Evolutionary conservation across 179 eudicot species (phyloP).

Genomic region (Silene noctiflora): DNA sequence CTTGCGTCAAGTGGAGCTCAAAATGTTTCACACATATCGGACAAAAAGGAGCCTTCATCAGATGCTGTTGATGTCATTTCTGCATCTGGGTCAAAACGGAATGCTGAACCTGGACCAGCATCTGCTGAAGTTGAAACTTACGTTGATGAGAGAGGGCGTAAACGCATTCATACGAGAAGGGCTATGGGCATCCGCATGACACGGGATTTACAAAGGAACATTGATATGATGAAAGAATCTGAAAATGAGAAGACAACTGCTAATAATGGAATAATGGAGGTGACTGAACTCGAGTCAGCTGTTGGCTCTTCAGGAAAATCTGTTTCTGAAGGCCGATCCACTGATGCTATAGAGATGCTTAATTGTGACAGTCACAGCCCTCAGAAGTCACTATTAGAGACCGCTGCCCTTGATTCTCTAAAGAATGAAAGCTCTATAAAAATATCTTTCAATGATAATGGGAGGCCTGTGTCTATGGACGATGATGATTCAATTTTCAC

Average conservation of each 20-base stretch:
- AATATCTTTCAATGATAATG: conserved; percentile 62
- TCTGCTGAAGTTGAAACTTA: conserved; percentile 55
- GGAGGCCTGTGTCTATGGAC: conserved; percentile 31
- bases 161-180: conserved; percentile 71
- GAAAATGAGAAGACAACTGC: conserved; percentile 42
- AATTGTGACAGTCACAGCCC: conserved; percentile 21
- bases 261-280: conserved; percentile 21
- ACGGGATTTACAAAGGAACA: conserved; percentile 82
- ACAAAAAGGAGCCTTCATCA: conserved; percentile 34
- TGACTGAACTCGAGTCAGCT: conserved; percentile 19
- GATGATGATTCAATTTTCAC: conserved; percentile 73
- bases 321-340: conserved; percentile 24
- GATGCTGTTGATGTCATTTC: conserved; percentile 25
- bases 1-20: conserved; percentile 64
- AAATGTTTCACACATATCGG: conserved; percentile 33
- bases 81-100: conserved; percentile 33
- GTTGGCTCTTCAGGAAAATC: conserved; percentile 19
- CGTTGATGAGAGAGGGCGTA: conserved; percentile 69
- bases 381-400: conserved; percentile 19
- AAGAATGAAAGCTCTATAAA: conserved; percentile 41
- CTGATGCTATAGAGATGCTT: conserved; percentile 22
- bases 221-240: conserved; percentile 77
- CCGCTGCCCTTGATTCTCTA: conserved; percentile 22
- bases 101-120: conserved; percentile 31
- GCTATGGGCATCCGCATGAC: conserved; percentile 98